Base-by-base conservation (phyloP, 495 filamentous ascomycete species). In the Tetracladium setigerum region DNA sequence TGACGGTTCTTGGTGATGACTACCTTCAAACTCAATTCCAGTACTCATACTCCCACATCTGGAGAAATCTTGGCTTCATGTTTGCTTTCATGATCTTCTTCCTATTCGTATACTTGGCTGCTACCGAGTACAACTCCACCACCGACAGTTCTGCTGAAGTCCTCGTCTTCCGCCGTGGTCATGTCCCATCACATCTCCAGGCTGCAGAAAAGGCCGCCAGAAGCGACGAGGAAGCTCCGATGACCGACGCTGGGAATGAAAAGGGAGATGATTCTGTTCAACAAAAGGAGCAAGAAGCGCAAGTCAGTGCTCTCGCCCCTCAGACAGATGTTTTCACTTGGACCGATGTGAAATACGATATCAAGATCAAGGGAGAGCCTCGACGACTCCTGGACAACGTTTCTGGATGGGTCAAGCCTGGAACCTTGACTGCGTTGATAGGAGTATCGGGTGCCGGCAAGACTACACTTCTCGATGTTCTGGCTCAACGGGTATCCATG, bases 321-420 rank as follows among this genome's bases (percentile, higher is more conserved):
- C 82, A 88, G 57, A 83, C 77, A 1, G 65, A 70, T 44, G 78
- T 90, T 42, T 95, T 95, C 64, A 83, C 86, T 54, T 95, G 89
- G 89, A 78, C 81, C 46, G 73, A 89, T 57, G 82, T 95, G 2
- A 84, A 79, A 63, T 95, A 91, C 56, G 86, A 92, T 51, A 84
- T 95, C 67, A 88, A 90, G 64, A 85, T 95, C 59, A 94, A 94
- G 65, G 70, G 71, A 8, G 78, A 86, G 51, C 66, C 71, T 18
- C 72, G 88, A n/a, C 74, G 84, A 19, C 83, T 95, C 50, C 71
- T 95, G 30, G 79, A 95, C 50, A 69, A 89, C 48, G 83, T 95
- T 5, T 84, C 89, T 56, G 89, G 89, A 22, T 95, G 86, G 86
- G 86, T 95, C 40, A 89, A 91, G 58, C 89, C 89, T 22, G 89